phyloP scores from a whole-genome alignment of 2,329 filamentous ascomycete genomes.

The Teratosphaeria epicoccoides region DNA sequence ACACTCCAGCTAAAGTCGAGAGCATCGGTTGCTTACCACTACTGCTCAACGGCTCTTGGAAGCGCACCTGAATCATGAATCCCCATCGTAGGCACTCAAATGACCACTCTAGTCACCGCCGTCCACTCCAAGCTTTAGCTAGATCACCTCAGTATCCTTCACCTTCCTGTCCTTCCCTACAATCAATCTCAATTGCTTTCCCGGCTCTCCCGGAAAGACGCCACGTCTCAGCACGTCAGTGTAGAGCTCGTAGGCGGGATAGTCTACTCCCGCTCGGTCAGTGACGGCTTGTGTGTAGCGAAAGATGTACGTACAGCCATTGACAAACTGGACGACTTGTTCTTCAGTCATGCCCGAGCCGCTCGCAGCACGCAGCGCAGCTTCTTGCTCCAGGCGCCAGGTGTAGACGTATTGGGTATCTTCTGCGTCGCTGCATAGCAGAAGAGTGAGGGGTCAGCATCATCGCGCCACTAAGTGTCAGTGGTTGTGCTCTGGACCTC shows the following conservation, averaged over 20 bases:
- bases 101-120: no score
- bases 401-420: constrained; percentile 66
- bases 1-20: no score
- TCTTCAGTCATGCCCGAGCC: constrained; percentile 75
- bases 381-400: constrained; percentile 77
- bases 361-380: constrained; percentile 52
- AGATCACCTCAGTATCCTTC: constrained; percentile 13
- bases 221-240: constrained; percentile 40
- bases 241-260: constrained; percentile 49
- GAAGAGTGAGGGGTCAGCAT: neutral
- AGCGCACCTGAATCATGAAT: no score
- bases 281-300: neutral
- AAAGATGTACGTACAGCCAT: constrained; percentile 42
- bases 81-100: no score
- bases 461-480: neutral
- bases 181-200: constrained; percentile 41
- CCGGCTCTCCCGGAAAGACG: constrained; percentile 33
- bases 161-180: constrained; percentile 39
- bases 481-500: constrained; percentile 16
- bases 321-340: constrained; percentile 65
- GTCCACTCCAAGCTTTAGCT: no score
- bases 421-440: constrained; percentile 50
- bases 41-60: no score
- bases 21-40: no score
- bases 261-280: constrained; percentile 24